Conservation (phyloP, 768 basidiomycete genomes). For the Melanogaster broomeanus region DNA sequence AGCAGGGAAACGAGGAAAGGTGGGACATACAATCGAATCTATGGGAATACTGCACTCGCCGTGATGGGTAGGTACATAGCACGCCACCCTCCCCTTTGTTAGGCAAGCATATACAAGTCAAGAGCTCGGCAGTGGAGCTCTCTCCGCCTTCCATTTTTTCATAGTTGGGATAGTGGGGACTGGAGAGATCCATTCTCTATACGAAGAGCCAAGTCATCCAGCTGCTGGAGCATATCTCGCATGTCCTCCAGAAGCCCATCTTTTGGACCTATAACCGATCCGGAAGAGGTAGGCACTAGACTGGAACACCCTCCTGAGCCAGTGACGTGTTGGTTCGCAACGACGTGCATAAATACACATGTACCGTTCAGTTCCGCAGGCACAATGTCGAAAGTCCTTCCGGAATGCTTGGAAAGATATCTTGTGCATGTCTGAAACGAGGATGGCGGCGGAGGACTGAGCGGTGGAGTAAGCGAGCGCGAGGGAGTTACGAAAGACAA, state of each 20-base stretch:
- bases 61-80: neutral
- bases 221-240: conserved; percentile 23
- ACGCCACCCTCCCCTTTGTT: conserved; percentile 27
- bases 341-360: conserved; percentile 16
- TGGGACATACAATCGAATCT: conserved; percentile 13
- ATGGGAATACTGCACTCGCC: conserved; percentile 1
- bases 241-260: conserved; percentile 30
- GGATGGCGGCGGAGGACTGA: conserved; percentile 14
- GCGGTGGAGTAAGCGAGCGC: conserved; percentile 16
- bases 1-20: neutral
- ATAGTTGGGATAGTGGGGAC: neutral
- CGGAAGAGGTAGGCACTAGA: neutral
- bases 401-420: conserved; percentile 18
- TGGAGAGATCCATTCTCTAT: conserved; percentile 5
- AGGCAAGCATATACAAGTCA: neutral
- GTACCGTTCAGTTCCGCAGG: conserved; percentile 13
- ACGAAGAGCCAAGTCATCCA: conserved; percentile 29
- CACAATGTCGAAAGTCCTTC: conserved; percentile 15
- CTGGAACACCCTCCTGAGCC: neutral
- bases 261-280: neutral
- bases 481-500: neutral
- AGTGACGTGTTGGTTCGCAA: conserved; percentile 3
- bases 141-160: neutral
- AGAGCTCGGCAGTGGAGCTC: neutral
- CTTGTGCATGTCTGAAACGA: neutral